Evolutionary conservation across 345 rosid species (phyloP).

Genomic region (Lagerstroemia speciosa): DNA sequence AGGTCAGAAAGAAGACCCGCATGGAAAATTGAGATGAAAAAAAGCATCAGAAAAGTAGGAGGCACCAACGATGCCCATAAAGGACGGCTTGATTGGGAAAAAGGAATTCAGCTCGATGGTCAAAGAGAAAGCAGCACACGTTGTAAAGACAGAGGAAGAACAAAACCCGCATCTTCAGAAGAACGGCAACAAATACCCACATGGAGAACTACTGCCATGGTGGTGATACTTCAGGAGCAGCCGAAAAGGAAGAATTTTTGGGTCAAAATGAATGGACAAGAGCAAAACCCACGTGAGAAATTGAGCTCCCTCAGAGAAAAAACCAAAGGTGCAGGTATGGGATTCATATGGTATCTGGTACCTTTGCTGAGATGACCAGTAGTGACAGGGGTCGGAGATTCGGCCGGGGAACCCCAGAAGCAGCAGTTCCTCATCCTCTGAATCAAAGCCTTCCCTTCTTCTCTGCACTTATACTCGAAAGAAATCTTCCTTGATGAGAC

Average conservation of each 20-base stretch:
- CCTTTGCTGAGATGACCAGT: conserved; percentile 57
- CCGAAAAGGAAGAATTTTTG: neutral
- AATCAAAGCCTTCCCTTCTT: neutral
- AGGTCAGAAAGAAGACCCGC: neutral
- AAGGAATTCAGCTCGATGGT: too few relatives aligned
- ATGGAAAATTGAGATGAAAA: neutral
- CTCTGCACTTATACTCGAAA: neutral
- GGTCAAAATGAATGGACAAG: neutral
- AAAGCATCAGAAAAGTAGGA: neutral
- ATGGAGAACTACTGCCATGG: neutral
- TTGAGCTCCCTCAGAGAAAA: conserved; percentile 13
- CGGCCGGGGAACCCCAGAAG: conserved; percentile 54
- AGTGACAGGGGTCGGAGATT: conserved; percentile 34
- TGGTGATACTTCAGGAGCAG: neutral
- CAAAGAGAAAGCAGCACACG: neutral
- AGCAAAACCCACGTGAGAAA: neutral
- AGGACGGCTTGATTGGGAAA: neutral
- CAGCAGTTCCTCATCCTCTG: conserved; percentile 26
- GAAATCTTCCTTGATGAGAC: neutral
- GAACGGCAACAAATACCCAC: neutral
- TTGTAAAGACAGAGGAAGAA: neutral
- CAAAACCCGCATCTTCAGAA: neutral
- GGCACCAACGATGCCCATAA: neutral
- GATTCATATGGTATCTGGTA: conserved; percentile 8
- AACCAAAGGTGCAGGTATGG: neutral